phyloP scores from a whole-genome alignment of 805 yeast genomes.

The Candida chauliodis region DNA sequence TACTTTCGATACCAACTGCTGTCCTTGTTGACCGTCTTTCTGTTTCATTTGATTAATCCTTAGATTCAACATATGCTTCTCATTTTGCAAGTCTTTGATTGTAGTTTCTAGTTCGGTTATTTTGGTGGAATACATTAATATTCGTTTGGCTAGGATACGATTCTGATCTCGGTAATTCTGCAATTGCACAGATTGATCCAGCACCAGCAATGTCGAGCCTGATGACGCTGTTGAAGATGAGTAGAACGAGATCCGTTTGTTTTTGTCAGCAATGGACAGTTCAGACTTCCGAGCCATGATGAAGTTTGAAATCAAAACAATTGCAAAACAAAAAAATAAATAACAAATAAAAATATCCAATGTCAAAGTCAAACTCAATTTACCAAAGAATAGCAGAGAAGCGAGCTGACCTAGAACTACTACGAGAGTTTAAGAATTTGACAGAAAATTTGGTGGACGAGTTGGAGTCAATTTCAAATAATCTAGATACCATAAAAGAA shows the following conservation, averaged over 20 bases:
- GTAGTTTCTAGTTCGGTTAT: slow-evolving; percentile 52
- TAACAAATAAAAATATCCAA: neutral
- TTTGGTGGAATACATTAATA: slow-evolving; percentile 49
- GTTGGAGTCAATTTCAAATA: slow-evolving; percentile 46
- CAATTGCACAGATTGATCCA: neutral
- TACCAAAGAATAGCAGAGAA: slow-evolving; percentile 42
- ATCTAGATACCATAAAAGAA: slow-evolving; percentile 45
- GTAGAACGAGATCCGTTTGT: slow-evolving; percentile 3
- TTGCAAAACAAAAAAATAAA: slow-evolving; percentile 5
- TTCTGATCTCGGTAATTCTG: slow-evolving; percentile 43
- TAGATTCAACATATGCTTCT: slow-evolving; percentile 28
- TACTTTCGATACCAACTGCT: too few relatives aligned
- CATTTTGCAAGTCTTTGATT: slow-evolving; percentile 47
- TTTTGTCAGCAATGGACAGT: neutral
- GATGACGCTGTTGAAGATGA: neutral
- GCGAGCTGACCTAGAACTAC: slow-evolving; percentile 46
- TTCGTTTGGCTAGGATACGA: slow-evolving; percentile 56
- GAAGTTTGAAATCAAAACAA: slow-evolving; percentile 5
- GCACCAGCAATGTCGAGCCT: neutral
- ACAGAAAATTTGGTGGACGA: slow-evolving; percentile 45
- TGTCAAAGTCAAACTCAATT: slow-evolving; percentile 6
- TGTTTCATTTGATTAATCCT: neutral
- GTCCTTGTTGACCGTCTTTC: neutral
- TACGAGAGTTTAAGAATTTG: slow-evolving; percentile 45
- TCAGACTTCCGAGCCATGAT: slow-evolving; percentile 6